Conservation (phyloP, 495 filamentous ascomycete genomes). For the Eremomyces bilateralis region DNA sequence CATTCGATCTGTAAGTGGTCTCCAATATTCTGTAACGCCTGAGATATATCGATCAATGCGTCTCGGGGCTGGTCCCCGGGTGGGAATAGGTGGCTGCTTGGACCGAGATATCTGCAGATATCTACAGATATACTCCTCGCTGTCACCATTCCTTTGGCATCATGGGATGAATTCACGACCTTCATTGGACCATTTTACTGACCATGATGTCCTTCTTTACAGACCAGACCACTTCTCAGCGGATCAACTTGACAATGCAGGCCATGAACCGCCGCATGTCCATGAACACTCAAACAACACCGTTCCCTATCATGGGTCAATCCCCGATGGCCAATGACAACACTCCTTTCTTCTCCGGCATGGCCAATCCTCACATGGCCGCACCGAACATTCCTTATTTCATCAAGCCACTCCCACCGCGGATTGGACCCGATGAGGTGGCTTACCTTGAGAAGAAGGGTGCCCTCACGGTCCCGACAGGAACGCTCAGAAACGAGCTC, state of each 20-base stretch:
- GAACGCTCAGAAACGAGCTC: conserved; percentile 46
- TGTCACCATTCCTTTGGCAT: no score
- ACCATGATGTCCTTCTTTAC: no score
- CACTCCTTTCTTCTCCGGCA: background rate
- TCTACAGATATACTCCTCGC: no score
- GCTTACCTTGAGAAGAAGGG: conserved; percentile 54
- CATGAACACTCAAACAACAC: conserved; percentile 8
- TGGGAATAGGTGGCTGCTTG: no score
- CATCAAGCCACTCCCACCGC: conserved; percentile 47
- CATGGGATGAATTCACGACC: no score
- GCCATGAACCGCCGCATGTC: conserved; percentile 11
- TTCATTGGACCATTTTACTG: no score
- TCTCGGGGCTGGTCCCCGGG: no score
- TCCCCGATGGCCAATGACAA: background rate
- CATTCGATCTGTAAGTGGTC: conserved; percentile 35
- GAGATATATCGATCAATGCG: no score
- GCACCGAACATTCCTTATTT: conserved; percentile 33
- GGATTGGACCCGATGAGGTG: conserved; percentile 51
- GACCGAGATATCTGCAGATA: no score
- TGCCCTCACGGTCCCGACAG: conserved; percentile 45
- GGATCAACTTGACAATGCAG: conserved; percentile 7
- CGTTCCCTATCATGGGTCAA: conserved; percentile 7
- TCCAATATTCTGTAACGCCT: no score
- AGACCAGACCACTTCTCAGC: conserved; percentile 14
- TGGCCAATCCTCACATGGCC: no score